phyloP scores from a whole-genome alignment of 192 early-diverging fungal species.

The Umbelopsis isabellina region DNA sequence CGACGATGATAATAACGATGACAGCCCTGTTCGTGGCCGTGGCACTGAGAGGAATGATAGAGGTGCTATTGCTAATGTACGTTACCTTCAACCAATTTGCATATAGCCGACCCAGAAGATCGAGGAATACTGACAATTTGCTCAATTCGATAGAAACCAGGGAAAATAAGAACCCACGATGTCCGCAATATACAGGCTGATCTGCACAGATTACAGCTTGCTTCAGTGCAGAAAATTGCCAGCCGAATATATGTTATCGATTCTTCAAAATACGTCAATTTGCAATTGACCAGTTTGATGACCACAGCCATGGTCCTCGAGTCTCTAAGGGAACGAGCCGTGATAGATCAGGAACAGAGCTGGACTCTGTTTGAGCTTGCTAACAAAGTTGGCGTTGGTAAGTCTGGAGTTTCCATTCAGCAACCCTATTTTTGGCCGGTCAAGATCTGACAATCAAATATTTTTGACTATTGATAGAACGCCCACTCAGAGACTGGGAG shows the following conservation, averaged over 20 bases:
- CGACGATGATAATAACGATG: neutral
- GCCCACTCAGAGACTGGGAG: conserved; percentile 92
- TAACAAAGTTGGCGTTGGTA: conserved; percentile 79
- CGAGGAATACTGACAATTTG: neutral
- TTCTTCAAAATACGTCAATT: conserved; percentile 72
- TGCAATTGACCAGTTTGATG: conserved; percentile 75
- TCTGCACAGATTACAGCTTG: conserved; percentile 12
- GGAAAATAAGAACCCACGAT: neutral
- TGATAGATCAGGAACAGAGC: conserved; percentile 55
- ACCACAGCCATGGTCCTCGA: conserved; percentile 73
- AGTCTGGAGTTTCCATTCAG: conserved; percentile 7
- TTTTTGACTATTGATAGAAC: conserved; percentile 54
- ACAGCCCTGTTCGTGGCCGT: conserved; percentile 1
- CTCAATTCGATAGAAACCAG: neutral
- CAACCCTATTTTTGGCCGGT: conserved; percentile 7
- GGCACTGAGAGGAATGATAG: neutral
- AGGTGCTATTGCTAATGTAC: neutral
- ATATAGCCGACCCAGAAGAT: neutral
- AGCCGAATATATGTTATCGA: conserved; percentile 92
- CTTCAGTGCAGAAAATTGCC: conserved; percentile 54
- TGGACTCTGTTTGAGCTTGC: conserved; percentile 95
- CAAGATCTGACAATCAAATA: conserved; percentile 19
- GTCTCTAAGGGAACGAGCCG: conserved; percentile 66
- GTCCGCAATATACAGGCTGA: neutral
- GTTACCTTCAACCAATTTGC: neutral